Evolutionary conservation across 176 grass and related monocot genomes (phyloP).

Genomic region (Cocos nucifera): DNA sequence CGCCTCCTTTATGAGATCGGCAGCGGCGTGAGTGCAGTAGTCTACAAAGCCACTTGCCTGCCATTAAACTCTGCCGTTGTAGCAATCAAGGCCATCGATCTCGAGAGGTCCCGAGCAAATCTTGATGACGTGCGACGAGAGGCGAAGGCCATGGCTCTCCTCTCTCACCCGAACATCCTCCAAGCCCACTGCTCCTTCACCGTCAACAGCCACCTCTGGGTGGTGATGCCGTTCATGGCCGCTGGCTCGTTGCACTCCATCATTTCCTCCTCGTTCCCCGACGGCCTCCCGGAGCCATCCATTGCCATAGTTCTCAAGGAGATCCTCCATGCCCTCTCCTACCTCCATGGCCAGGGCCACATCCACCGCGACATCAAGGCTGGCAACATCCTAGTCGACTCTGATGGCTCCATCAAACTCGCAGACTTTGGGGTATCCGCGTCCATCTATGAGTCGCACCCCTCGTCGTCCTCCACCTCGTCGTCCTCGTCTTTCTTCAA

Average conservation of each 20-base stretch:
- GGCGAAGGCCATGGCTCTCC: slow-evolving; percentile 80
- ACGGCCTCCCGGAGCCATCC: slow-evolving; percentile 59
- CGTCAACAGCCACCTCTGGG: slow-evolving; percentile 71
- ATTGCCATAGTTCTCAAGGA: slow-evolving; percentile 60
- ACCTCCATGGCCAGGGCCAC: slow-evolving; percentile 75
- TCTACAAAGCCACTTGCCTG: slow-evolving; percentile 81
- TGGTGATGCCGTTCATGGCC: slow-evolving; percentile 94
- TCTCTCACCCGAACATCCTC: slow-evolving; percentile 69
- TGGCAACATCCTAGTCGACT: slow-evolving; percentile 66
- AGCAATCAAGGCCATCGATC: slow-evolving; percentile 78
- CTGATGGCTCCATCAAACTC: slow-evolving; percentile 75
- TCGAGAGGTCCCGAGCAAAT: slow-evolving; percentile 69
- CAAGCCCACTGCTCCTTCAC: slow-evolving; percentile 94
- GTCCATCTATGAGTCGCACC: slow-evolving; percentile 70
- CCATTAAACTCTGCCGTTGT: slow-evolving; percentile 34
- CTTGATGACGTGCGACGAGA: slow-evolving; percentile 72
- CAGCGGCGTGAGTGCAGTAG: slow-evolving; percentile 69
- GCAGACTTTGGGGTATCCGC: slow-evolving; percentile 92
- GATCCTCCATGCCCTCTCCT: slow-evolving; percentile 61
- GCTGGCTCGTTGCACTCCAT: slow-evolving; percentile 81
- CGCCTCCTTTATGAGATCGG: slow-evolving; percentile 55
- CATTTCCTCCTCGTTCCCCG: slow-evolving; percentile 48
- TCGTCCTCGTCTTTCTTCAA: slow-evolving; percentile 42
- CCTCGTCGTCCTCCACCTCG: background rate
- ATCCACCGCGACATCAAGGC: slow-evolving; percentile 95